phyloP scores from a whole-genome alignment of 2,329 filamentous ascomycete genomes.

The Tolypocladium guangdongense region DNA sequence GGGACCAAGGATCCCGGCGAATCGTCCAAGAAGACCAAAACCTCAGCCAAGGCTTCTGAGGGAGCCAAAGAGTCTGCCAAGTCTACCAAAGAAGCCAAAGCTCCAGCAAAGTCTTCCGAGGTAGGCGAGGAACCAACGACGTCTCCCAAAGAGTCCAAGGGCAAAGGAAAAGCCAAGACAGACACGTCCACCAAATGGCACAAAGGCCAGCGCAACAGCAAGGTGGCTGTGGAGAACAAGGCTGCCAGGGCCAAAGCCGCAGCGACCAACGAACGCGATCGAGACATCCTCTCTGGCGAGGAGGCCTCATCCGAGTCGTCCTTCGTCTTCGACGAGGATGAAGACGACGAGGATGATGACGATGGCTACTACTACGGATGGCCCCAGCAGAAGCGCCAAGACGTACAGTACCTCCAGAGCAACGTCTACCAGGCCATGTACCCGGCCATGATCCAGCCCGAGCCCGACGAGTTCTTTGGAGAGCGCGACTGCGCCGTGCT shows the following conservation, averaged over 20 bases:
- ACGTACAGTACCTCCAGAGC: slow-evolving; percentile 19
- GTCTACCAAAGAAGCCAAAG: background rate
- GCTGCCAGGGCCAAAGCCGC: slow-evolving; percentile 6
- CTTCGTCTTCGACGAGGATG: slow-evolving; percentile 8
- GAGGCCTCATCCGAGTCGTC: slow-evolving; percentile 15
- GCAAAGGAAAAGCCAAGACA: slow-evolving; percentile 3
- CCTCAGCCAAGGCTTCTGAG: background rate
- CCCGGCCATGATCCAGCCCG: slow-evolving; percentile 10
- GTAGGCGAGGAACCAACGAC: background rate
- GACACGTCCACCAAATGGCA: slow-evolving; percentile 6
- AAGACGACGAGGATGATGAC: background rate
- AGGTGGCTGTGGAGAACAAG: slow-evolving; percentile 11
- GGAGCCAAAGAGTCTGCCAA: background rate
- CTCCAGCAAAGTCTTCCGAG: background rate
- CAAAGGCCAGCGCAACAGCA: slow-evolving; percentile 9
- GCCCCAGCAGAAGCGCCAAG: slow-evolving; percentile 8
- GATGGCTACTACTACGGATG: slow-evolving; percentile 1
- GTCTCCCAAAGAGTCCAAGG: background rate
- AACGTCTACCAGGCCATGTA: slow-evolving; percentile 20
- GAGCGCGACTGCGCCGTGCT: slow-evolving; percentile 23
- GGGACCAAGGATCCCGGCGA: background rate
- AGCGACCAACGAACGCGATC: slow-evolving; percentile 1
- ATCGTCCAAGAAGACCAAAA: background rate
- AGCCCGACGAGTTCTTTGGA: slow-evolving; percentile 14
- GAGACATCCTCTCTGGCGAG: slow-evolving; percentile 13